A percentile compares a stretch with the other conserved stretches of the same genome.
These are phyloP conservation scores for Phtheirospermum japonicum DNA, from an alignment of 257 asterid species.

Conservation along the genomic window DNA sequence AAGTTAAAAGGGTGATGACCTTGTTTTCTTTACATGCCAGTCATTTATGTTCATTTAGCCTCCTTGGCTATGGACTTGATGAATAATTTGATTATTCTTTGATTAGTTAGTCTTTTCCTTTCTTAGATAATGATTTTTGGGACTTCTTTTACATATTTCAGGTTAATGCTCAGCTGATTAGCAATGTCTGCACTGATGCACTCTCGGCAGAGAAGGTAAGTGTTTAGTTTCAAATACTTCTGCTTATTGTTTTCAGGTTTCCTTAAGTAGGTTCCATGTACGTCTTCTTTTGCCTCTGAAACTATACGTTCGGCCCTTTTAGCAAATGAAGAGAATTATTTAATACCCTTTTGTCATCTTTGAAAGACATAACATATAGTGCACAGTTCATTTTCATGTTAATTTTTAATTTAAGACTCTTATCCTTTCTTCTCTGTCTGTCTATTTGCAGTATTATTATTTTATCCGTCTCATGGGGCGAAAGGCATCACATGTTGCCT, in stretches of 20 bases:
- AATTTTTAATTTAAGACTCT: not conserved
- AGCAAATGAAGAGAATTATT: not conserved
- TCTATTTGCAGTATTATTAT: constrained; percentile 74
- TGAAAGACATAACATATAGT: not conserved
- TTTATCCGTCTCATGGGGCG: constrained; percentile 97
- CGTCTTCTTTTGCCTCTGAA: not conserved
- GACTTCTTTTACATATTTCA: constrained; percentile 34
- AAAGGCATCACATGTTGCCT: constrained; percentile 95
- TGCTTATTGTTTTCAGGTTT: constrained; percentile 21
- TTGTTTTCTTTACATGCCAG: no score
- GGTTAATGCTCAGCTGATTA: constrained; percentile 98
- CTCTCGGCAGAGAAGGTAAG: constrained; percentile 94
- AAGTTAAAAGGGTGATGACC: no score
- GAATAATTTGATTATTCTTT: not conserved
- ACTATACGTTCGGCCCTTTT: constrained; percentile 5
- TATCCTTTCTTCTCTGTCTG: constrained; percentile 12
- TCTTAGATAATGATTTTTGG: not conserved
- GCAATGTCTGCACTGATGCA: constrained; percentile 97
- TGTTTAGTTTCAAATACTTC: not conserved
- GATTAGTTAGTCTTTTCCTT: not conserved
- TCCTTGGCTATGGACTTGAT: not conserved
- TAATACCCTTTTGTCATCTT: not conserved
- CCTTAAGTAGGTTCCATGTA: constrained; percentile 20
- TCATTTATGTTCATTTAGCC: no score
- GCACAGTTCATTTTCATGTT: constrained; percentile 12